Percentiles rank a stretch among this genome's conserved stretches.
phyloP scores from a whole-genome alignment of 164 flowering plant species.

The Cinnamomum micranthum region DNA sequence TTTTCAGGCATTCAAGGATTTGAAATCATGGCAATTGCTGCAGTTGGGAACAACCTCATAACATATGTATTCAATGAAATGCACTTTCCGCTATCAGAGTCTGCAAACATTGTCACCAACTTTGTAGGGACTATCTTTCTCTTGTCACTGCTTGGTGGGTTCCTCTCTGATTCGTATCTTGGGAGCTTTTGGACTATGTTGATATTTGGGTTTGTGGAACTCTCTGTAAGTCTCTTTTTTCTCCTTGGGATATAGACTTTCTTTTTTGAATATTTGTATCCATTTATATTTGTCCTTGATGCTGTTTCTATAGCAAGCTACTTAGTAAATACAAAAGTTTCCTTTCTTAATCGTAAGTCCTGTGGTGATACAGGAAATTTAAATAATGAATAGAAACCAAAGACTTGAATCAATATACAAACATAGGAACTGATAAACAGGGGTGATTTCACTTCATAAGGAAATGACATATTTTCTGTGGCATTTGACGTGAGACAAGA shows the following conservation, averaged over 20 bases:
- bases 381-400: too few relatives aligned
- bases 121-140: slow-evolving; percentile 86
- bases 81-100: slow-evolving; percentile 73
- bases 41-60: slow-evolving; percentile 90
- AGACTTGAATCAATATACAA: background rate
- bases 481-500: too few relatives aligned
- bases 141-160: slow-evolving; percentile 82
- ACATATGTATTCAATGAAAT: slow-evolving; percentile 82
- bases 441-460: background rate
- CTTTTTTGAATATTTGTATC: background rate
- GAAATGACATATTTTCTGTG: too few relatives aligned
- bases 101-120: slow-evolving; percentile 90
- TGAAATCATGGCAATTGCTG: slow-evolving; percentile 92
- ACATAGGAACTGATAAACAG: background rate
- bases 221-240: slow-evolving; percentile 48
- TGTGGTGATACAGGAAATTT: too few relatives aligned
- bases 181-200: slow-evolving; percentile 91
- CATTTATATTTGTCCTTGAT: background rate
- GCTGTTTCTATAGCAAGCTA: too few relatives aligned
- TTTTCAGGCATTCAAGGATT: slow-evolving; percentile 66
- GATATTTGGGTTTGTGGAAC: slow-evolving; percentile 83
- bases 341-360: too few relatives aligned
- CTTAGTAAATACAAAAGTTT: too few relatives aligned
- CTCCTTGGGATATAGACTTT: background rate
- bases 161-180: slow-evolving; percentile 83